Percentiles rank a stretch among this genome's conserved stretches.
Conservation (phyloP, 164 flowering plant genomes). For the Nelumbo lutea region DNA sequence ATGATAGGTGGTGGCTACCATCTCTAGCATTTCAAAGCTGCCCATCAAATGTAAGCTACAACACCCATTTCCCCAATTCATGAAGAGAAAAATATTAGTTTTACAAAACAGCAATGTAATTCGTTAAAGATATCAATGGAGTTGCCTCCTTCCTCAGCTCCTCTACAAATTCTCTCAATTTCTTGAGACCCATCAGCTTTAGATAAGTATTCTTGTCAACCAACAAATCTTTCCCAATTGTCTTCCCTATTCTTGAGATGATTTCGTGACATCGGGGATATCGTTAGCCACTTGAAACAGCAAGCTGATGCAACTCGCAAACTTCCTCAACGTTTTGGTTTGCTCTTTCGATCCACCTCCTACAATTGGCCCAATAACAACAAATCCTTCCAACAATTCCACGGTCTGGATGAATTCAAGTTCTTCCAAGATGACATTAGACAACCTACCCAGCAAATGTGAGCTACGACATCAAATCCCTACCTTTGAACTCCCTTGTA, state of each 20-base stretch:
- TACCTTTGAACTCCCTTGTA: too few species aligned
- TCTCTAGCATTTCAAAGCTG: too few species aligned
- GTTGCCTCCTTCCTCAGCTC: conserved; percentile 46
- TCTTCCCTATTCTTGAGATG: conserved; percentile 60
- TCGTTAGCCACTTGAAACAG: conserved; percentile 73
- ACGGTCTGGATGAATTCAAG: conserved; percentile 66
- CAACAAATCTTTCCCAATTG: conserved; percentile 62
- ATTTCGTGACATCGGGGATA: conserved; percentile 58
- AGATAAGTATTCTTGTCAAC: conserved; percentile 62
- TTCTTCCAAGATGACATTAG: conserved; percentile 16
- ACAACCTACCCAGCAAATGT: conserved; percentile 21
- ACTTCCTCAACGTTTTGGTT: conserved; percentile 43
- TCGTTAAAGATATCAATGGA: conserved; percentile 56
- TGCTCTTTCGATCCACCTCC: conserved; percentile 56
- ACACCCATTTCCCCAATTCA: too few species aligned
- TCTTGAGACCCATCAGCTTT: conserved; percentile 54
- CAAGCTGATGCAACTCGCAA: conserved; percentile 51
- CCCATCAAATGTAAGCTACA: too few species aligned
- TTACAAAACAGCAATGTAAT: conserved; percentile 62
- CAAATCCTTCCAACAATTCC: conserved; percentile 47
- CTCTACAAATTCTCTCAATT: conserved; percentile 49
- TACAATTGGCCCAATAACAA: conserved; percentile 51
- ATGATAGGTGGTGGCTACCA: too few species aligned
- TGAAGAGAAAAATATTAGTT: conserved; percentile 17
- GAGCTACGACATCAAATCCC: too few species aligned